Conservation (phyloP, 2,329 filamentous ascomycete genomes). For the Emericellopsis cladophorae region DNA sequence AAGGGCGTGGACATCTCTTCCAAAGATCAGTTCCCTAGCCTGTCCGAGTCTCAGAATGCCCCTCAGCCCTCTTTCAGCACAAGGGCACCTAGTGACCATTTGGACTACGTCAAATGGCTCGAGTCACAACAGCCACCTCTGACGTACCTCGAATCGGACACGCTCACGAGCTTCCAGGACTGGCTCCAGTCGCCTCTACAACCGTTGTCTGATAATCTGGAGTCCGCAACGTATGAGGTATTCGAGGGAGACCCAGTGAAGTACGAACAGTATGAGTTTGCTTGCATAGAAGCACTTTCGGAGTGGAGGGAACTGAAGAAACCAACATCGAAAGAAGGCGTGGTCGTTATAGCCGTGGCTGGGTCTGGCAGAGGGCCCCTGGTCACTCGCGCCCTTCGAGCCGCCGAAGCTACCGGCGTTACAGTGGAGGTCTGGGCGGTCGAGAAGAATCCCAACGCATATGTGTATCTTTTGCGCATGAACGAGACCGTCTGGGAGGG, state of each 20-base stretch:
- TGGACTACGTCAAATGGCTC: slow-evolving; percentile 74
- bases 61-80: not conserved
- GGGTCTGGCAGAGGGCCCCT: slow-evolving; percentile 88
- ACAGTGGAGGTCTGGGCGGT: slow-evolving; percentile 80
- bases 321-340: slow-evolving; percentile 56
- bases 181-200: slow-evolving; percentile 93
- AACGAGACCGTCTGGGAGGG: slow-evolving; percentile 73
- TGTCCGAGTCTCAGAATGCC: slow-evolving; percentile 49
- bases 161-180: slow-evolving; percentile 61
- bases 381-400: slow-evolving; percentile 74
- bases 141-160: slow-evolving; percentile 34
- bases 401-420: slow-evolving; percentile 64
- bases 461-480: slow-evolving; percentile 79
- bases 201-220: slow-evolving; percentile 88
- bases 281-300: slow-evolving; percentile 64
- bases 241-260: slow-evolving; percentile 98
- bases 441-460: slow-evolving; percentile 97
- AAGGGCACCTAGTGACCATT: slow-evolving; percentile 30
- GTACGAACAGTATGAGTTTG: slow-evolving; percentile 88
- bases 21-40: slow-evolving; percentile 52
- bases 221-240: slow-evolving; percentile 95
- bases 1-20: slow-evolving; percentile 18
- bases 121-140: slow-evolving; percentile 66
- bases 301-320: slow-evolving; percentile 67
- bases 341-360: slow-evolving; percentile 79